phyloP scores from a whole-genome alignment of 2,329 filamentous ascomycete genomes.

The Microsporum ferrugineum region DNA sequence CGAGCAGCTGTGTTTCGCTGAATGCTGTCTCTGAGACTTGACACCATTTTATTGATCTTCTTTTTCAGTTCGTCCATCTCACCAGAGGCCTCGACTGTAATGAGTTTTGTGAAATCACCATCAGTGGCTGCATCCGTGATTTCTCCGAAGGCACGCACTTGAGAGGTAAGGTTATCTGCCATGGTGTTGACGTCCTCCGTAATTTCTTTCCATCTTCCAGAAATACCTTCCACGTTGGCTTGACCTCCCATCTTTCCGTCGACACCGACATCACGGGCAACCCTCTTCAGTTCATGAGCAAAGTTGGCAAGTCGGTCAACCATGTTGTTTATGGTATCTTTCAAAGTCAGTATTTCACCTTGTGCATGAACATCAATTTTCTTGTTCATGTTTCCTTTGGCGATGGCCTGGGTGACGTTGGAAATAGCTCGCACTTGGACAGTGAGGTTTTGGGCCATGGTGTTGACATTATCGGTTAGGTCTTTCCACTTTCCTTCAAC shows the following conservation, averaged over 20 bases:
- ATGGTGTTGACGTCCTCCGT: slow-evolving; percentile 94
- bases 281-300: slow-evolving; percentile 88
- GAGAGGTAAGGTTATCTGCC: slow-evolving; percentile 76
- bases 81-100: slow-evolving; percentile 92
- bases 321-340: slow-evolving; percentile 98
- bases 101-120: slow-evolving; percentile 91
- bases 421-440: slow-evolving; percentile 76
- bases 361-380: slow-evolving; percentile 92
- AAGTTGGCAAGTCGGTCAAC: slow-evolving; percentile 90
- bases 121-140: slow-evolving; percentile 97
- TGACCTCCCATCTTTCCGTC: slow-evolving; percentile 98
- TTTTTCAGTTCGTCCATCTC: slow-evolving; percentile 99
- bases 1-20: slow-evolving; percentile 91
- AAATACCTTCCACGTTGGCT: slow-evolving; percentile 83
- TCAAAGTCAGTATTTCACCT: slow-evolving; percentile 85
- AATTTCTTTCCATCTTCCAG: slow-evolving; percentile 95
- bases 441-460: slow-evolving; percentile 54
- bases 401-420: slow-evolving; percentile 86
- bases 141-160: slow-evolving; percentile 94
- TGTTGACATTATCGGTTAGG: slow-evolving; percentile 56
- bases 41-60: slow-evolving; percentile 99
- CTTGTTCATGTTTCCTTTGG: slow-evolving; percentile 88
- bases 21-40: slow-evolving; percentile 87
- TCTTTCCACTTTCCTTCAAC: slow-evolving; percentile 58
- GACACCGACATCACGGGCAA: slow-evolving; percentile 91